Conservation (phyloP, 1,284 basidiomycete genomes). For the Mycena citricolor region DNA sequence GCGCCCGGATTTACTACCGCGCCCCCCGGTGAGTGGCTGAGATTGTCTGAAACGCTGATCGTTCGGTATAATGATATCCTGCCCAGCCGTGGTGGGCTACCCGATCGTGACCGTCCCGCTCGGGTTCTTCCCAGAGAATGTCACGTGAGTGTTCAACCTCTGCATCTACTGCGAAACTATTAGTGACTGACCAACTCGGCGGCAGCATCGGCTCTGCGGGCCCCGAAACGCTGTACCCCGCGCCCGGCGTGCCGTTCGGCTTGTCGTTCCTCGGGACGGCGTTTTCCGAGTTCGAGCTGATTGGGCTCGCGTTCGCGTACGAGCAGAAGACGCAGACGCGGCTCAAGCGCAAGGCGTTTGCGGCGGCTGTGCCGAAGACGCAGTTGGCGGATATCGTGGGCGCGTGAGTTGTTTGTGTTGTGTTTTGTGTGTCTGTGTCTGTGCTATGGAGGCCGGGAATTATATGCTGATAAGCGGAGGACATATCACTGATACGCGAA, state of each 20-base stretch:
- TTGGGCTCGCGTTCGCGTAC: conserved; percentile 62
- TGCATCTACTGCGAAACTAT: not conserved
- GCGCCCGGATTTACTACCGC: conserved; percentile 37
- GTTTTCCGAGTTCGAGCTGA: conserved; percentile 58
- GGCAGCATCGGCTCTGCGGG: conserved; percentile 35
- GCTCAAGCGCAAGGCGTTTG: conserved; percentile 47
- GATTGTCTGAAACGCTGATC: too few relatives aligned
- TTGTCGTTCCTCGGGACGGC: conserved; percentile 65
- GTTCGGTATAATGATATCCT: not conserved
- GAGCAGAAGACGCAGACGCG: conserved; percentile 63
- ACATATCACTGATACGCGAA: too few relatives aligned
- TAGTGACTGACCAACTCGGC: too few relatives aligned
- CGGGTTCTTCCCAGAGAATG: conserved; percentile 57
- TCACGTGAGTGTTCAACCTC: conserved; percentile 27
- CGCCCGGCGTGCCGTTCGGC: conserved; percentile 61
- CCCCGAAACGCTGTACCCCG: conserved; percentile 48
- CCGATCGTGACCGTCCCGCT: conserved; percentile 37
- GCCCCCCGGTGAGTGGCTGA: conserved; percentile 37
- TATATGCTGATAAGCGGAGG: too few relatives aligned
- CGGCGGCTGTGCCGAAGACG: conserved; percentile 57
- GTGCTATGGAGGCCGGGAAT: too few relatives aligned
- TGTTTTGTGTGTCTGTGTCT: too few relatives aligned
- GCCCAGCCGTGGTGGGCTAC: conserved; percentile 16
- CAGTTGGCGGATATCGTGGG: conserved; percentile 47
- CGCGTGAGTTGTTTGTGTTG: conserved; percentile 8